phyloP scores from a whole-genome alignment of 2,329 filamentous ascomycete genomes.

The Monilinia vaccinii-corymbosi region DNA sequence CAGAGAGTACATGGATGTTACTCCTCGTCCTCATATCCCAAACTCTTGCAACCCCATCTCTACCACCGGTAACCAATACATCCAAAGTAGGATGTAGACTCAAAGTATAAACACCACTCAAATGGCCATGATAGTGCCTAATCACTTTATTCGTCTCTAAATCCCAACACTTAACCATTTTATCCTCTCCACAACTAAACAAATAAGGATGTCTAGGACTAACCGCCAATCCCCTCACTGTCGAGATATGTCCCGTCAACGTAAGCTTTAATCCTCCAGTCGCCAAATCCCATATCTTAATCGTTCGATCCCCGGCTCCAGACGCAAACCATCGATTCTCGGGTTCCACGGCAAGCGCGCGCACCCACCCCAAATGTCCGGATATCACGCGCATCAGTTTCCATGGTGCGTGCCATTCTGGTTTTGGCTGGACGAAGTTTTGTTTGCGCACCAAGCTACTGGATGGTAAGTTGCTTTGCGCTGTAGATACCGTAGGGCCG shows the following conservation, averaged over 20 bases:
- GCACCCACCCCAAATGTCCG: constrained; percentile 92
- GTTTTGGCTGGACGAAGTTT: constrained; percentile 60
- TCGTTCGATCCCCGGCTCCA: constrained; percentile 88
- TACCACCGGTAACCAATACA: constrained; percentile 86
- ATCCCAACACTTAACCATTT: constrained; percentile 99
- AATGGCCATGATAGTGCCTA: constrained; percentile 91
- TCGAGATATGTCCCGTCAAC: constrained; percentile 88
- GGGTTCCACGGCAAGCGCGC: constrained; percentile 81
- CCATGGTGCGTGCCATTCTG: constrained; percentile 97
- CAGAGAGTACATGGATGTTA: constrained; percentile 88
- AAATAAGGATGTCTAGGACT: constrained; percentile 91
- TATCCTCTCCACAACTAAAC: constrained; percentile 96
- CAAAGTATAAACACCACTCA: constrained; percentile 91
- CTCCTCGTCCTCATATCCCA: constrained; percentile 98
- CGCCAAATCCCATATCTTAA: constrained; percentile 97
- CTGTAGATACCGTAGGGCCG: constrained; percentile 35
- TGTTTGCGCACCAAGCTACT: constrained; percentile 48
- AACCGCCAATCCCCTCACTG: constrained; percentile 83
- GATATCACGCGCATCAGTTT: constrained; percentile 97
- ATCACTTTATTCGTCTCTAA: constrained; percentile 99
- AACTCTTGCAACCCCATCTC: constrained; percentile 87
- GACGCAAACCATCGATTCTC: constrained; percentile 97
- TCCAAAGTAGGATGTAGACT: constrained; percentile 91
- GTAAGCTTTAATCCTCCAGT: constrained; percentile 78
- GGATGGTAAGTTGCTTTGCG: constrained; percentile 40